Evolutionary conservation across 768 basidiomycete species (phyloP), one percentile per base, ranked within the genome.

Genomic region (Macrolepiota dolichaula): DNA sequence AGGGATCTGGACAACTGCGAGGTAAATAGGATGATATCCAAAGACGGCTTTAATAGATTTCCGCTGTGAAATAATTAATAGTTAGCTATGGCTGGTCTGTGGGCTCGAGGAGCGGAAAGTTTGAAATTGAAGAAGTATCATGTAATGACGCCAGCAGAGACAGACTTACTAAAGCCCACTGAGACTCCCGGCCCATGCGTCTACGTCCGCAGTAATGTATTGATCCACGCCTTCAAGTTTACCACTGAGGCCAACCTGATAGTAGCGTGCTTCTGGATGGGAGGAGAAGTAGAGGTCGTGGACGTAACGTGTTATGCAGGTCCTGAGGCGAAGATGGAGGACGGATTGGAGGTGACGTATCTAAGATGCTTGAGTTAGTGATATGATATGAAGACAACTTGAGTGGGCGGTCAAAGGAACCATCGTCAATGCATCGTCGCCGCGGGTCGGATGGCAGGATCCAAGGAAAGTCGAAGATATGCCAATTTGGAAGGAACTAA

Each of bases 191-290:
- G 91, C 87, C 84, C 96, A 98, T 1, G 90, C 81, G 42, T 91
- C 89, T 17, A 98, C 85, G 69, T 98, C 96, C 12, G 93, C 89
- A 1, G 96, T 97, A 66, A 98, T 86, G 70, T 94, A 95, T 73
- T 96, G 94, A 66, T 95, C 94, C 22, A 93, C 81, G 3, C 90
- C 90, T 27, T 93, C 91, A 13, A 85, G 78, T 5, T 79, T 77
- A 10, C 46, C 40, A 13, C 55, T 56, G 11, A 42, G 27, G 1
- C 62, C 40, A 22, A 66, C 67, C 50, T 82, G 79, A 70, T 90
- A 89, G 69, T 93, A 93, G 11, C 89, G 82, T 27, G 92, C 74
- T 60, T 91, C 72, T 3, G 88, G 90, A 2, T 81, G 74, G 0
- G 87, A 82, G 24, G 89, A 90, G 60, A 98, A 85, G 71, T 98